These are phyloP conservation scores for Hymenoscyphus occultus DNA, from an alignment of 2,329 filamentous ascomycete genomes.

Conservation along the genomic window DNA sequence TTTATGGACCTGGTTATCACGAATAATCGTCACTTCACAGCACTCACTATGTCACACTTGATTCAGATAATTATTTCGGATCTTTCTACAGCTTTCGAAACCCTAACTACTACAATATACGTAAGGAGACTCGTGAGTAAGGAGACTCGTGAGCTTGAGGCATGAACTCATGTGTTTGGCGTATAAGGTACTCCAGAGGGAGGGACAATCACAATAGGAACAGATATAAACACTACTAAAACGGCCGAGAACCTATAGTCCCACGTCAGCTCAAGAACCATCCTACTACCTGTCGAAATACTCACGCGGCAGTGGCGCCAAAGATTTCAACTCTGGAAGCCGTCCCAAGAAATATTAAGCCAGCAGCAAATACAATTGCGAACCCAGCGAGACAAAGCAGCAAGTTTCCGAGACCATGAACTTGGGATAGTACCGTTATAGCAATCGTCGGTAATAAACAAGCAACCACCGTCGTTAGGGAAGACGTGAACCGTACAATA, in stretches of 20 bases:
- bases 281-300: too few species aligned
- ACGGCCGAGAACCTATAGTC: slow-evolving; percentile 8
- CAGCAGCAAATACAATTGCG: slow-evolving; percentile 14
- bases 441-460: slow-evolving; percentile 17
- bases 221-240: slow-evolving; percentile 8
- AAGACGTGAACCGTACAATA: slow-evolving; percentile 11
- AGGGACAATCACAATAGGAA: slow-evolving; percentile 7
- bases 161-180: neutral
- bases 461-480: slow-evolving; percentile 12
- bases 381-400: slow-evolving; percentile 14
- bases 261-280: neutral
- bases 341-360: slow-evolving; percentile 11
- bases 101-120: too few species aligned
- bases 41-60: too few species aligned
- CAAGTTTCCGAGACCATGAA: slow-evolving; percentile 6
- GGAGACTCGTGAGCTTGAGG: too few species aligned
- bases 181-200: neutral
- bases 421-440: slow-evolving; percentile 13
- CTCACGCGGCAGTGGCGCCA: slow-evolving; percentile 16
- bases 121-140: too few species aligned
- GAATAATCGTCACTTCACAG: too few species aligned
- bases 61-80: too few species aligned
- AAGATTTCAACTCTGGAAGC: slow-evolving; percentile 16
- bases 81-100: too few species aligned
- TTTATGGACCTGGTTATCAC: too few species aligned